phyloP scores from a whole-genome alignment of 345 rosid genomes.

The Moricandia moricandioides region DNA sequence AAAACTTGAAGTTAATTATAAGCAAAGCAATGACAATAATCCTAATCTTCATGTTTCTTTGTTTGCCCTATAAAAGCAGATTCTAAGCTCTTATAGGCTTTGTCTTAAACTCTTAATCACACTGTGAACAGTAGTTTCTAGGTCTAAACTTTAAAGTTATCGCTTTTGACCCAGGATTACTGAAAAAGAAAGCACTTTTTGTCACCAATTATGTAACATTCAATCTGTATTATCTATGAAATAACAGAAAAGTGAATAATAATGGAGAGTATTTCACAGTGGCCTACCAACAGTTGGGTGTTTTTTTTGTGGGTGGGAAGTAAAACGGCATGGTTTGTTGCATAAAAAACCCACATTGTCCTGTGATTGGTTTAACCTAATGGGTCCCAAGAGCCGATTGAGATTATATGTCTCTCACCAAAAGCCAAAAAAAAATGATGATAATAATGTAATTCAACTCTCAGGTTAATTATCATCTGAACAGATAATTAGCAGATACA shows the following conservation, averaged over 20 bases:
- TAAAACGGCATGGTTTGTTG: constrained; percentile 33
- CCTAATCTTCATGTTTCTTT: constrained; percentile 6
- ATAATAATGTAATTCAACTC: constrained; percentile 14
- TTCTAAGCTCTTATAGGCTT: constrained; percentile 28
- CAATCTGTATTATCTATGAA: constrained; percentile 7
- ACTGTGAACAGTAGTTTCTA: constrained; percentile 8
- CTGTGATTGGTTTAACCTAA: constrained; percentile 20
- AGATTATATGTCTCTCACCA: constrained; percentile 24
- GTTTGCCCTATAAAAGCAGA: background rate
- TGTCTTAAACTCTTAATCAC: constrained; percentile 13
- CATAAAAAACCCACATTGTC: constrained; percentile 13
- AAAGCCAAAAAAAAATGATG: constrained; percentile 1
- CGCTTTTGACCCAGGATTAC: constrained; percentile 31
- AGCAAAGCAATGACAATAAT: constrained; percentile 16
- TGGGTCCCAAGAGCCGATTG: constrained; percentile 32
- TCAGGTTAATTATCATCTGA: constrained; percentile 27
- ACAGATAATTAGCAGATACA: constrained; percentile 22
- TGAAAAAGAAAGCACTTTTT: constrained; percentile 31
- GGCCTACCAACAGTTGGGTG: constrained; percentile 42
- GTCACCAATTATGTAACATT: constrained; percentile 30
- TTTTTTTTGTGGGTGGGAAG: constrained; percentile 11
- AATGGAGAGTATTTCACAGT: constrained; percentile 38
- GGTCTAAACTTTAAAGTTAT: constrained; percentile 8
- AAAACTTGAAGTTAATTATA: background rate
- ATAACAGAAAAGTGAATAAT: constrained; percentile 1